Conservation (phyloP, 805 yeast species). For the Middelhovenomyces tepae region DNA sequence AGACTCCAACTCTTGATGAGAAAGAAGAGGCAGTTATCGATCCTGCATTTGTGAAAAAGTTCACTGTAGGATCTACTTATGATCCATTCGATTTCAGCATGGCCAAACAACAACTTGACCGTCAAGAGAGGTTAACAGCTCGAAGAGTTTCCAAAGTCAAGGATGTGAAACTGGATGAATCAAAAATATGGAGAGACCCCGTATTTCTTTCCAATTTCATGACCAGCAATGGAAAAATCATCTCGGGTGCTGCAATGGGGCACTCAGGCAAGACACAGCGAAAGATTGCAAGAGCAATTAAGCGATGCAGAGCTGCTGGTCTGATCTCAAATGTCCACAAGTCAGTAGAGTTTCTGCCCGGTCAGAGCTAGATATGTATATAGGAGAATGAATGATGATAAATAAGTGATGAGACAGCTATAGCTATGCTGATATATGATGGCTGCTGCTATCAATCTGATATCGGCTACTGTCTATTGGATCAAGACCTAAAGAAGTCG, state of each 20-base stretch:
- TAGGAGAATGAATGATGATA: no score
- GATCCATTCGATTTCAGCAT: slow-evolving; percentile 77
- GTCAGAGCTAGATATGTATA: no score
- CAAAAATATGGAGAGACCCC: slow-evolving; percentile 65
- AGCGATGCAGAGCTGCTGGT: slow-evolving; percentile 75
- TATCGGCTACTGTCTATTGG: no score
- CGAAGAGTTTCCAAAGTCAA: slow-evolving; percentile 15
- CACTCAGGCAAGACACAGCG: slow-evolving; percentile 59
- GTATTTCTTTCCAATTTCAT: slow-evolving; percentile 56
- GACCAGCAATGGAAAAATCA: slow-evolving; percentile 65
- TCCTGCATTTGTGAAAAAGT: slow-evolving; percentile 36
- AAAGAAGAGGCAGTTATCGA: slow-evolving; percentile 20
- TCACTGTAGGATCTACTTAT: slow-evolving; percentile 47
- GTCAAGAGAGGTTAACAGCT: slow-evolving; percentile 4
- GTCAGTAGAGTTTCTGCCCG: slow-evolving; percentile 15
- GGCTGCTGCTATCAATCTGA: no score
- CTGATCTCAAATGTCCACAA: slow-evolving; percentile 65
- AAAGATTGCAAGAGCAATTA: slow-evolving; percentile 63
- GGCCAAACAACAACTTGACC: slow-evolving; percentile 45
- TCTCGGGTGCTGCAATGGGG: slow-evolving; percentile 65
- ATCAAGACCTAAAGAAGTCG: no score
- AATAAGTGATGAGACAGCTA: no score
- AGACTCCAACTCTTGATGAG: no score
- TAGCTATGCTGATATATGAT: no score
- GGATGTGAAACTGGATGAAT: slow-evolving; percentile 23